phyloP scores from a whole-genome alignment of 2,329 filamentous ascomycete genomes.

The Acephala macrosclerotiorum region DNA sequence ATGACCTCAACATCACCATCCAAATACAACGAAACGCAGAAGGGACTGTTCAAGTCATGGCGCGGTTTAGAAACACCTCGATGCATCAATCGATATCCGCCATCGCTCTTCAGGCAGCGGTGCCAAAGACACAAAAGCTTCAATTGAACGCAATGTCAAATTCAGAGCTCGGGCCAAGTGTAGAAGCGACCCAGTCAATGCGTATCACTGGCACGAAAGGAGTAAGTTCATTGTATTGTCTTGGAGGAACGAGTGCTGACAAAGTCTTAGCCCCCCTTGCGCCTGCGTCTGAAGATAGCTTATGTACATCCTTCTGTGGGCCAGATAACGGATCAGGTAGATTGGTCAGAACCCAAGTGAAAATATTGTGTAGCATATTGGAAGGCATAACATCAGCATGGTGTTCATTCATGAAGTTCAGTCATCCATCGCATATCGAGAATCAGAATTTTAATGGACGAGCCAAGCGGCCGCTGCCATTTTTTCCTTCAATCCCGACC shows the following conservation, averaged over 20 bases:
- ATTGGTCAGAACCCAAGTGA: constrained; percentile 82
- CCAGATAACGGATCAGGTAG: constrained; percentile 88
- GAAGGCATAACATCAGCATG: background rate
- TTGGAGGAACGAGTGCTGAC: constrained; percentile 20
- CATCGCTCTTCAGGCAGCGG: constrained; percentile 90
- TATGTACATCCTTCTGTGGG: constrained; percentile 76
- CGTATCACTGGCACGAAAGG: constrained; percentile 84
- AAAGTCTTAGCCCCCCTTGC: constrained; percentile 71
- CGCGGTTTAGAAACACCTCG: constrained; percentile 82
- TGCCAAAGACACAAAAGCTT: constrained; percentile 94
- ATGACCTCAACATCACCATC: constrained; percentile 82
- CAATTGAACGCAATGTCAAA: constrained; percentile 91
- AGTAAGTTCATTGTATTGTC: constrained; percentile 65
- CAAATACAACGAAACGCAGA: constrained; percentile 84
- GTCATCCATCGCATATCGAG: background rate
- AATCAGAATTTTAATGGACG: background rate
- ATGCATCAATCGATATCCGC: constrained; percentile 70
- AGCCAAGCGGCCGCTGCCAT: background rate
- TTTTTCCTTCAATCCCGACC: background rate
- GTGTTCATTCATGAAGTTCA: background rate
- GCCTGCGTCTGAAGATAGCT: constrained; percentile 84
- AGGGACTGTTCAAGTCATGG: constrained; percentile 80
- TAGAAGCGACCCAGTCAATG: constrained; percentile 91
- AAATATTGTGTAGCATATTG: background rate
- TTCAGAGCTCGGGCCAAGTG: constrained; percentile 75